Conservation (phyloP, 2,329 filamentous ascomycete genomes). For the Coleophoma eucalyptorum region DNA sequence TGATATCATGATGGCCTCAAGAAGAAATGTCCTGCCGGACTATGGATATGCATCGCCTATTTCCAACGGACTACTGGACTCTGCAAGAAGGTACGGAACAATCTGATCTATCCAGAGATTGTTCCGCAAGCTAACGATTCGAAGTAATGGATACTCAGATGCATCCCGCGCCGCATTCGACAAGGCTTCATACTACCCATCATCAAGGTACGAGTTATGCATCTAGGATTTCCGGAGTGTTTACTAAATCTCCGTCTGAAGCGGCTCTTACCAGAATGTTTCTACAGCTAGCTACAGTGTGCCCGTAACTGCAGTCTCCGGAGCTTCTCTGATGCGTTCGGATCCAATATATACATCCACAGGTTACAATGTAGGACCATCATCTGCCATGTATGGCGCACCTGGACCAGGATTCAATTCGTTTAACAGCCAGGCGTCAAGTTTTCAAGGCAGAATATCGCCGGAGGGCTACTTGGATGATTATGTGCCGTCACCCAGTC, state of each 20-base stretch:
- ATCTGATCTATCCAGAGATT: slow-evolving; percentile 1
- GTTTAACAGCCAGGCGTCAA: slow-evolving; percentile 21
- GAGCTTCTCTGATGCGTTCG: slow-evolving; percentile 17
- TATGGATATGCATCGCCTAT: slow-evolving; percentile 21
- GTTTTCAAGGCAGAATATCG: slow-evolving; percentile 26
- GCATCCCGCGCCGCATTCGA: slow-evolving; percentile 19
- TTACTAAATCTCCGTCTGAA: slow-evolving; percentile 23
- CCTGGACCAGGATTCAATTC: slow-evolving; percentile 23
- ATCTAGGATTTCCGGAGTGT: slow-evolving; percentile 11
- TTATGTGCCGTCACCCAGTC: slow-evolving; percentile 50
- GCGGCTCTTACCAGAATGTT: slow-evolving; percentile 21
- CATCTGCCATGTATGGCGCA: slow-evolving; percentile 24
- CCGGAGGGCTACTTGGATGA: slow-evolving; percentile 28
- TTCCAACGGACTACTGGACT: slow-evolving; percentile 17
- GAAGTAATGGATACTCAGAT: slow-evolving; percentile 22
- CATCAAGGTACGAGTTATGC: slow-evolving; percentile 24
- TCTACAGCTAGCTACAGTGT: slow-evolving; percentile 20
- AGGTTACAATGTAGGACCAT: slow-evolving; percentile 22
- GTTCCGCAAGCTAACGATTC: slow-evolving; percentile 18
- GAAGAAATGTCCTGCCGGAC: slow-evolving; percentile 28
- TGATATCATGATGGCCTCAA: slow-evolving; percentile 24
- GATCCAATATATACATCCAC: slow-evolving; percentile 23
- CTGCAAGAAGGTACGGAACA: slow-evolving; percentile 26
- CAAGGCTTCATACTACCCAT: slow-evolving; percentile 20
- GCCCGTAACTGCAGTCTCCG: slow-evolving; percentile 15